phyloP scores from a whole-genome alignment of 768 basidiomycete genomes.

The Tylopilus sp. region DNA sequence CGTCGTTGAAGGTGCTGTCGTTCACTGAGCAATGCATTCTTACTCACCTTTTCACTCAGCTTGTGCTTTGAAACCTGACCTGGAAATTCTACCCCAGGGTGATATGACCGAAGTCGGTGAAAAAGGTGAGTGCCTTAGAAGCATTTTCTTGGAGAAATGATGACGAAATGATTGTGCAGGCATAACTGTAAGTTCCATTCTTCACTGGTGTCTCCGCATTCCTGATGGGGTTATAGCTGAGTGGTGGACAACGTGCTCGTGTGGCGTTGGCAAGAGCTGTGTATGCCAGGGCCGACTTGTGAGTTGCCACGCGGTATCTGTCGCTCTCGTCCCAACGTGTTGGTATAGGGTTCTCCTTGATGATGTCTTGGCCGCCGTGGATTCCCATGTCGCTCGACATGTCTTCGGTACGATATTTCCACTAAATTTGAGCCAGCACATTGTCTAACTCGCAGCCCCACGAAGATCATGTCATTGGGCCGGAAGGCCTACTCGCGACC shows the following conservation, averaged over 20 bases:
- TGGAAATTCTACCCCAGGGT: constrained; percentile 75
- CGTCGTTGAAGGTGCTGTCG: constrained; percentile 65
- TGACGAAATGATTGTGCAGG: constrained; percentile 26
- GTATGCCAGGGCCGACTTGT: constrained; percentile 90
- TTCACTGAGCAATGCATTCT: not conserved
- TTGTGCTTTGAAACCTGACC: constrained; percentile 81
- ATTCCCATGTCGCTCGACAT: constrained; percentile 85
- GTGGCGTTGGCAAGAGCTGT: constrained; percentile 84
- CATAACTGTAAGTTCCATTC: constrained; percentile 49
- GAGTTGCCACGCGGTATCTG: constrained; percentile 17
- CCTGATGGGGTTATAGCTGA: constrained; percentile 43
- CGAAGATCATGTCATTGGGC: constrained; percentile 81
- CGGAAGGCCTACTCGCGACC: constrained; percentile 72
- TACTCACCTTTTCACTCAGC: constrained; percentile 37
- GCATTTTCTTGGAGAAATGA: not conserved
- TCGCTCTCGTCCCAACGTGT: not conserved
- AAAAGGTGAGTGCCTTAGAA: constrained; percentile 49
- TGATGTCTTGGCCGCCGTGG: constrained; percentile 84
- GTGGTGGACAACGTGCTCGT: constrained; percentile 83
- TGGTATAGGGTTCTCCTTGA: constrained; percentile 67
- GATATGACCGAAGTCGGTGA: constrained; percentile 86
- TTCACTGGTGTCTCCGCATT: constrained; percentile 5
- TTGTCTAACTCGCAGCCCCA: constrained; percentile 2
- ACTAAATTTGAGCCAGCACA: not conserved
- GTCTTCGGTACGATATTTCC: constrained; percentile 55